Conservation (phyloP, 23 red algal species). For the Gracilariopsis chorda region DNA sequence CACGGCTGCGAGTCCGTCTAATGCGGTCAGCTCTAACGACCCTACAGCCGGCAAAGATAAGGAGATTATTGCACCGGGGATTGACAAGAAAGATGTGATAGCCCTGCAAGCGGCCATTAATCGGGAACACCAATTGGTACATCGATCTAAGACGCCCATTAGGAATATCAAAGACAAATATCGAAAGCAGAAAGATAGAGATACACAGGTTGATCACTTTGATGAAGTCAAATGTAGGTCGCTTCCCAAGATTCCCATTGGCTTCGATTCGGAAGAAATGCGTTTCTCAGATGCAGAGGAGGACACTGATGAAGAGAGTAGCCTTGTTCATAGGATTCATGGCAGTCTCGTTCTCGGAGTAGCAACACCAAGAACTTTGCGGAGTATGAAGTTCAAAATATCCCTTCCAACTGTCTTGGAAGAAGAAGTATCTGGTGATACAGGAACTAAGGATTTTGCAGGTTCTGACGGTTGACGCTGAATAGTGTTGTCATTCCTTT, state of each 20-base stretch:
- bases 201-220: no score
- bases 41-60: no score
- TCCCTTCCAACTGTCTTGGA: constrained; percentile 29
- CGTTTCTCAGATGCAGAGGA: background rate
- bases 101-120: background rate
- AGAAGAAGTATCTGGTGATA: background rate
- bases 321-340: background rate
- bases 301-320: background rate
- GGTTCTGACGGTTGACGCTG: background rate
- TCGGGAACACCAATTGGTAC: background rate
- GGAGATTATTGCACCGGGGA: background rate
- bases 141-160: background rate
- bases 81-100: background rate
- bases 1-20: no score
- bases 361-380: constrained; percentile 20
- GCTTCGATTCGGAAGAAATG: background rate
- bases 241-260: no score
- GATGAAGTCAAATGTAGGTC: background rate
- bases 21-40: no score
- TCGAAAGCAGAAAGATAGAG: no score
- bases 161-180: background rate
- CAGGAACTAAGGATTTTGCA: background rate
- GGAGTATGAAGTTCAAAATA: background rate
- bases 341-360: background rate
- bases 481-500: background rate